Conservation (phyloP, 148 eudicot species). For the Dysphania ambrosioides region DNA sequence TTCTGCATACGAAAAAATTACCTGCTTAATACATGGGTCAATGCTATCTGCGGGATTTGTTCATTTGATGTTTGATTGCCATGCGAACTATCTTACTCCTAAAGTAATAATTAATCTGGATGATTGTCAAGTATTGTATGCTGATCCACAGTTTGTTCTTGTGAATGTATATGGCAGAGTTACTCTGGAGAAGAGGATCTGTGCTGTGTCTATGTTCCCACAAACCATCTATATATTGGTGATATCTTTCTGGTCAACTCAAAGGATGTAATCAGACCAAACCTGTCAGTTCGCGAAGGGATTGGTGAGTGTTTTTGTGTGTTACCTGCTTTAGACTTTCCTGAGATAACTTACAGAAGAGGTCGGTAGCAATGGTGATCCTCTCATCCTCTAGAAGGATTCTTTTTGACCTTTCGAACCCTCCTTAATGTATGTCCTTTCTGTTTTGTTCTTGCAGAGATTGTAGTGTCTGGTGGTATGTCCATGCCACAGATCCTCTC, state of each 20-base stretch:
- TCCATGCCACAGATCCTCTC: constrained; percentile 92
- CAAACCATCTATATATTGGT: constrained; percentile 72
- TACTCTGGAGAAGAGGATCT: constrained; percentile 66
- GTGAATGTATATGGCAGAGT: constrained; percentile 32
- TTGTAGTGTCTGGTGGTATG: constrained; percentile 95
- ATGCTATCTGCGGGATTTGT: too few species aligned
- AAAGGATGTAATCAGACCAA: constrained; percentile 64
- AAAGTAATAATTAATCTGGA: background rate
- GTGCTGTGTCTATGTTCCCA: constrained; percentile 71
- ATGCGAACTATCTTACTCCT: too few species aligned
- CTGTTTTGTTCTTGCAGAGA: constrained; percentile 55
- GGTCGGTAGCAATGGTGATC: background rate
- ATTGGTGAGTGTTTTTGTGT: constrained; percentile 39
- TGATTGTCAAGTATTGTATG: background rate
- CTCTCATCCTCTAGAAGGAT: background rate
- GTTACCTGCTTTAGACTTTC: background rate
- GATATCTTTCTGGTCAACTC: constrained; percentile 68
- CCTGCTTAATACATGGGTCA: too few species aligned
- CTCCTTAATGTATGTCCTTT: background rate
- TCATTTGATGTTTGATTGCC: too few species aligned
- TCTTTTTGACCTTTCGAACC: too few species aligned
- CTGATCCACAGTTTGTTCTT: constrained; percentile 4
- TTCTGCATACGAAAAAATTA: too few species aligned
- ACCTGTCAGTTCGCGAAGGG: constrained; percentile 72
- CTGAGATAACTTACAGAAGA: background rate